These are phyloP conservation scores for Digitaria exilis DNA, from an alignment of 202 grass and related monocot genomes.

Conservation along the genomic window DNA sequence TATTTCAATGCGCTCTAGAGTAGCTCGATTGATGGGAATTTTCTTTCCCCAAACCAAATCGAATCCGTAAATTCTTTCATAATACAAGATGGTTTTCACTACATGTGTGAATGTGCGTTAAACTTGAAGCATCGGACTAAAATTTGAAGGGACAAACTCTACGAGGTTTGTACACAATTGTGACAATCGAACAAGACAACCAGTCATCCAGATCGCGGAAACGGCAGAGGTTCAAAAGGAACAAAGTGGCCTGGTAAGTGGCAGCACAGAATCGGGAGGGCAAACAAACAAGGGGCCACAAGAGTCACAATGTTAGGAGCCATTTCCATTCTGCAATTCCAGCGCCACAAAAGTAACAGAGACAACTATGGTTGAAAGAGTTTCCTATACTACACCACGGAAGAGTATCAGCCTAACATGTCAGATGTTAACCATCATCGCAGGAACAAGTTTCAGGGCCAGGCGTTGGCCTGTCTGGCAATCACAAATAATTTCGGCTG, in stretches of 20 bases:
- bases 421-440: conserved; percentile 35
- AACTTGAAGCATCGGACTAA: no score
- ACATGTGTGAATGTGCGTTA: no score
- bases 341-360: neutral
- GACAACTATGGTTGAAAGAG: neutral
- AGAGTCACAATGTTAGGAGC: neutral
- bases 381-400: neutral
- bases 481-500: conserved; percentile 8
- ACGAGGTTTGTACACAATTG: no score
- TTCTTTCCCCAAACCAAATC: neutral
- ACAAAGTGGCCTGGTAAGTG: no score
- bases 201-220: neutral
- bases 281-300: neutral
- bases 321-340: conserved; percentile 4
- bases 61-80: neutral
- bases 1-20: neutral
- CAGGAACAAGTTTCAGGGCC: neutral
- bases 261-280: neutral
- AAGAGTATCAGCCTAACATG: neutral
- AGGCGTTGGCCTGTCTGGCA: neutral
- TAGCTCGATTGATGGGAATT: neutral
- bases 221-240: neutral
- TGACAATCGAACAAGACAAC: no score
- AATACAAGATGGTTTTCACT: neutral
- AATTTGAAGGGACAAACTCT: no score